Conservation (phyloP, 176 grass and related monocot genomes). For the Triticum aestivum region IWGSC_CS_RefSeq_v2.1 NC_057811.1:455401059-455401558, state of each 20-base stretch:
- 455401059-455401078: slow-evolving; percentile 54
- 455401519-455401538: slow-evolving; percentile 83
- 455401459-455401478: slow-evolving; percentile 80
- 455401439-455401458: slow-evolving; percentile 80
- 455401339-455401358: slow-evolving; percentile 75
- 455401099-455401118: slow-evolving; percentile 61
- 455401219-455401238: slow-evolving; percentile 59
- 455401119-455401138: slow-evolving; percentile 71
- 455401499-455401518: slow-evolving; percentile 76
- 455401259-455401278: slow-evolving; percentile 25
- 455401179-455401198: slow-evolving; percentile 96
- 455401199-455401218: slow-evolving; percentile 81
- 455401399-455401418: slow-evolving; percentile 63
- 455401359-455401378: slow-evolving; percentile 80
- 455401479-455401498: slow-evolving; percentile 64
- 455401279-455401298: slow-evolving; percentile 86
- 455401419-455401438: slow-evolving; percentile 75
- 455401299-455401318: slow-evolving; percentile 62
- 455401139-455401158: slow-evolving; percentile 95
- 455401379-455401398: slow-evolving; percentile 84
- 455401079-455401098: slow-evolving; percentile 66
- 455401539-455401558: slow-evolving; percentile 90
- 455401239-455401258: slow-evolving; percentile 49
- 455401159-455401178: slow-evolving; percentile 95
- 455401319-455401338: slow-evolving; percentile 38